Evolutionary conservation across 2,329 filamentous ascomycete genomes (phyloP).

Genomic region (Diaporthe ampelina): DNA sequence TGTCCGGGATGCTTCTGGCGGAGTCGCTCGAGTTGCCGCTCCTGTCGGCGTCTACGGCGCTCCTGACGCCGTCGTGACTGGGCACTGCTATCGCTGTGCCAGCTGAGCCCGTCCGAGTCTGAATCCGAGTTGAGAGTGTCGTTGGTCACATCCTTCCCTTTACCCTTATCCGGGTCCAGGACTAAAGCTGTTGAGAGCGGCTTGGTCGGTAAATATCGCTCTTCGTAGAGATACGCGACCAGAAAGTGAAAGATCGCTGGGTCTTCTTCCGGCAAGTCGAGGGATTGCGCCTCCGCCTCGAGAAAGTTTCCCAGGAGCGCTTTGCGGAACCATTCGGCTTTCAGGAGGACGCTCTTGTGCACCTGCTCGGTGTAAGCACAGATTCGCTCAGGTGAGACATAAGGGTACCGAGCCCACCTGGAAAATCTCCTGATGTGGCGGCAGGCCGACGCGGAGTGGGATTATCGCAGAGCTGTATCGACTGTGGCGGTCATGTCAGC

Average conservation of each 20-base stretch:
- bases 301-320: slow-evolving; percentile 63
- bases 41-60: slow-evolving; percentile 51
- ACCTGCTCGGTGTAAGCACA: slow-evolving; percentile 50
- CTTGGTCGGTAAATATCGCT: slow-evolving; percentile 60
- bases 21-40: slow-evolving; percentile 54
- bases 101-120: slow-evolving; percentile 48
- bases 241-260: slow-evolving; percentile 66
- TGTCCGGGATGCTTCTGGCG: slow-evolving; percentile 59
- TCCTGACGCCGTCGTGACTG: slow-evolving; percentile 52
- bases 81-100: slow-evolving; percentile 54
- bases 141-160: slow-evolving; percentile 51
- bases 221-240: slow-evolving; percentile 65
- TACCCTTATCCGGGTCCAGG: slow-evolving; percentile 59
- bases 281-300: slow-evolving; percentile 60
- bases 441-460: slow-evolving; percentile 58
- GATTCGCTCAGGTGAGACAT: not conserved
- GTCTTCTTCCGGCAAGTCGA: slow-evolving; percentile 65
- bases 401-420: slow-evolving; percentile 47
- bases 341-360: slow-evolving; percentile 61
- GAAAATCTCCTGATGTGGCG: slow-evolving; percentile 60
- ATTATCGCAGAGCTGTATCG: slow-evolving; percentile 62
- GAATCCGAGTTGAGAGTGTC: slow-evolving; percentile 52
- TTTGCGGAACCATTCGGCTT: slow-evolving; percentile 63
- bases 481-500: slow-evolving; percentile 45
- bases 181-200: slow-evolving; percentile 57